phyloP scores from a whole-genome alignment of 106 monocot genomes.

The Apostasia shenzhenica region DNA sequence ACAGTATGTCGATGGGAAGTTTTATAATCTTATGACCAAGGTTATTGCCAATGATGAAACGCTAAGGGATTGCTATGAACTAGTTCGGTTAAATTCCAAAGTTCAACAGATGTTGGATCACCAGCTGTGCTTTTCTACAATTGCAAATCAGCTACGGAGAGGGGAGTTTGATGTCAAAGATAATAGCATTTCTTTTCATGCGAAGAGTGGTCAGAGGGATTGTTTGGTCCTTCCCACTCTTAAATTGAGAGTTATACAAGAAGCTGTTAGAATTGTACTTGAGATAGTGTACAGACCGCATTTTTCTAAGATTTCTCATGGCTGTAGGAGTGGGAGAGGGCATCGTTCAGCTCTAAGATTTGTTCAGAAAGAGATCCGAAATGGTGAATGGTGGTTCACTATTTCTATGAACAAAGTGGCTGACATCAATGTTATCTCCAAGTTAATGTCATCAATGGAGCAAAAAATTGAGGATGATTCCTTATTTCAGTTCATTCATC shows the following conservation, averaged over 20 bases:
- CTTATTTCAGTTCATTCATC: constrained; percentile 48
- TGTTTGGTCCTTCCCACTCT: constrained; percentile 71
- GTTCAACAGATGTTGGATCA: constrained; percentile 42
- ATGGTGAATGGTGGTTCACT: constrained; percentile 73
- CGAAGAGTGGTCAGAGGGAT: constrained; percentile 24
- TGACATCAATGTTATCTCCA: constrained; percentile 41
- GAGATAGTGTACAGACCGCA: constrained; percentile 83
- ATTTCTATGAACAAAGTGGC: constrained; percentile 48
- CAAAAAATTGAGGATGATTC: constrained; percentile 57
- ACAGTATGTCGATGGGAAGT: constrained; percentile 61
- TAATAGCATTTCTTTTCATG: constrained; percentile 26
- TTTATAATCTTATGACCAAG: constrained; percentile 48
- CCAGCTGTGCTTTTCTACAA: constrained; percentile 46
- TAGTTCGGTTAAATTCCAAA: constrained; percentile 65
- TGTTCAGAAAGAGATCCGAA: constrained; percentile 34
- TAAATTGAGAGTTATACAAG: constrained; percentile 62
- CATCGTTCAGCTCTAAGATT: constrained; percentile 59
- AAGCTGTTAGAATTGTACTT: constrained; percentile 68
- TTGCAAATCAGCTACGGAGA: constrained; percentile 44
- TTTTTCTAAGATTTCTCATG: constrained; percentile 94
- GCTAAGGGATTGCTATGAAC: constrained; percentile 78
- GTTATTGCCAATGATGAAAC: constrained; percentile 50
- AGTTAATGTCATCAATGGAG: constrained; percentile 50
- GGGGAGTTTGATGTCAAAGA: constrained; percentile 44
- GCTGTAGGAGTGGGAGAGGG: constrained; percentile 82